Base-by-base conservation (phyloP, 2,329 filamentous ascomycete species). In the Aspergillus sp. region DNA sequence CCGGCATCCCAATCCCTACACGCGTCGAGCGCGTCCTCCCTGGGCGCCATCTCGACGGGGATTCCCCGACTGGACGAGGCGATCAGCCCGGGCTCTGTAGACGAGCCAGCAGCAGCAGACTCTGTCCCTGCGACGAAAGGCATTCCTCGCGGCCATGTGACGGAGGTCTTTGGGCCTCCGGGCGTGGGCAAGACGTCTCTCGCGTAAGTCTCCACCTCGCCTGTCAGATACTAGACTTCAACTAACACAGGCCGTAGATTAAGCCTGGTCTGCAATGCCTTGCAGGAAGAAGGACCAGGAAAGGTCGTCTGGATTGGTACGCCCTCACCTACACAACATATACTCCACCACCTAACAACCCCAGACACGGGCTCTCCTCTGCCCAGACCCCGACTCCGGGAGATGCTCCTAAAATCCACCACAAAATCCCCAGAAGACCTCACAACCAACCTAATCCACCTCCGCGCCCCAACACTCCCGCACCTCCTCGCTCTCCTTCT, bases 151-250 rank as follows among this genome's bases (percentile, higher is more conserved):
- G 90, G 91, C 13, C 88, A 91, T 68, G 80, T 96, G 40, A 89
- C 88, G 3, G 93, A 97, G 71, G 76, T 96, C 46, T 96, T 89
- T 82, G 93, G 93, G 0, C 91, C 92, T 10, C 88, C 90, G 7
- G 92, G 91, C 1, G 83, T 83, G 21, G 93, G 92, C 25, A 97
- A 96, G 78, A 96, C 91, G 3, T 80, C 87, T 11, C 76, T 97
- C 61, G 88, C 87, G 88, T 93, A 78, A 74, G 83, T n/a, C n/a
- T n/a, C n/a, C n/a, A 17, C 45, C n/a, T 46, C 13, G 11, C 10
- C 21, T 34, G 10, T 9, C 32, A 13, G 13, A 32, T n/a, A 17
- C 11, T 13, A 38, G 16, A 17, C 11, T n/a, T 38, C 34, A n/a
- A n/a, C 34, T 17, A 38, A 17, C 34, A 6, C 1, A 32, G 13